Percentiles rank a stretch among this genome's conserved stretches.
These are phyloP conservation scores for Euphorbia schlechtendalii DNA, from an alignment of 441 rosid genomes.

Conservation along the genomic window DNA sequence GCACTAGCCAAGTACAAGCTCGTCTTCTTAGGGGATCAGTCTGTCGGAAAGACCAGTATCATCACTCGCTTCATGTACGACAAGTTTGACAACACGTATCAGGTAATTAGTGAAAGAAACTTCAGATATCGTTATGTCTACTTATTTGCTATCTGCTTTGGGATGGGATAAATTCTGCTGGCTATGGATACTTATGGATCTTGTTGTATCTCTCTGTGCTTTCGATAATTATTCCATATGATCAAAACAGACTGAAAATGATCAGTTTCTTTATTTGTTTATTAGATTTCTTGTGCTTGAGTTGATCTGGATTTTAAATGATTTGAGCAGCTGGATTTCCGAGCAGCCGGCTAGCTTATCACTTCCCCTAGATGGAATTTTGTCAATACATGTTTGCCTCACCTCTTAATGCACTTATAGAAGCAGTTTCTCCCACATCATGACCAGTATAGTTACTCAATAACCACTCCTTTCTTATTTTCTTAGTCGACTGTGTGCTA, in stretches of 20 bases:
- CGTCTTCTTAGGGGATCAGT: constrained; percentile 87
- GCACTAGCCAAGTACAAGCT: constrained; percentile 86
- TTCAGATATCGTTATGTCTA: background rate
- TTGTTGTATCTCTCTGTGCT: background rate
- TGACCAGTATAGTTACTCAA: background rate
- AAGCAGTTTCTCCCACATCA: background rate
- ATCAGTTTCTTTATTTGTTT: background rate
- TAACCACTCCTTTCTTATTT: background rate
- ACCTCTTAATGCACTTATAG: background rate
- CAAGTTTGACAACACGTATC: constrained; percentile 83
- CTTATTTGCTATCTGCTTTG: background rate
- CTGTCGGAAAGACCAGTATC: constrained; percentile 85
- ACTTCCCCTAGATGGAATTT: background rate
- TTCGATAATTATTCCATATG: background rate
- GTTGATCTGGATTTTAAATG: background rate
- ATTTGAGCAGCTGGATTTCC: background rate
- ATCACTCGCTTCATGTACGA: constrained; percentile 95
- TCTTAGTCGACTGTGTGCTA: background rate
- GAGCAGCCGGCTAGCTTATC: background rate
- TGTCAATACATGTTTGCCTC: background rate
- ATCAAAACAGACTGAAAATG: background rate
- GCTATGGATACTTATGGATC: background rate
- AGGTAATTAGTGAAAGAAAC: constrained; percentile 29
- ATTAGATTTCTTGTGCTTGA: background rate
- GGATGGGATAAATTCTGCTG: background rate